These are phyloP conservation scores for Xeromyces bisporus DNA, from an alignment of 495 filamentous ascomycete genomes.

Conservation along the genomic window DNA sequence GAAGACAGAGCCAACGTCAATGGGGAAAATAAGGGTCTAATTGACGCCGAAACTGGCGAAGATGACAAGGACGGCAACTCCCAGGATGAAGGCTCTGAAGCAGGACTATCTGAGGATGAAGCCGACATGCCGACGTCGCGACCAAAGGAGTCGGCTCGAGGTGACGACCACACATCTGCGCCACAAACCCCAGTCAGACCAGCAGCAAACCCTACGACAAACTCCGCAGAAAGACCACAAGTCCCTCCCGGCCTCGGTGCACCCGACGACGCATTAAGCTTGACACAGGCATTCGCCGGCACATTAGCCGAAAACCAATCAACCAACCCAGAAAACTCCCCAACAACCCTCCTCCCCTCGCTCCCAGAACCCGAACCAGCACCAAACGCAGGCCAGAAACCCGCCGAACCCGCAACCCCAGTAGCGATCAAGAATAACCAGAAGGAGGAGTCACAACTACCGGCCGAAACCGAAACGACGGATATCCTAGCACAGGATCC, in stretches of 20 bases:
- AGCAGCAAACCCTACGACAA: constrained; percentile 8
- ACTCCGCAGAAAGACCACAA: constrained; percentile 20
- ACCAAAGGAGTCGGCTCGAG: constrained; percentile 24
- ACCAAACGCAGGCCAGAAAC: constrained; percentile 20
- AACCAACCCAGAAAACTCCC: constrained; percentile 19
- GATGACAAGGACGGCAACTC: constrained; percentile 19
- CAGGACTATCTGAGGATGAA: constrained; percentile 11
- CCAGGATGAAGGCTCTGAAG: constrained; percentile 15
- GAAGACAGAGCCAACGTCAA: constrained; percentile 24
- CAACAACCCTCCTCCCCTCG: constrained; percentile 26
- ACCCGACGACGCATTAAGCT: constrained; percentile 43
- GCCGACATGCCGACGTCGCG: constrained; percentile 10
- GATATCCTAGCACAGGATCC: constrained; percentile 17
- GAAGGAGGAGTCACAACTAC: constrained; percentile 18
- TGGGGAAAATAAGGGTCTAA: constrained; percentile 6
- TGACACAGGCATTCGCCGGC: constrained; percentile 86
- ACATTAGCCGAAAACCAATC: constrained; percentile 56
- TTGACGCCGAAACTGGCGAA: constrained; percentile 26
- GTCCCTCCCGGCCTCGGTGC: constrained; percentile 38
- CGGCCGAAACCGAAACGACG: constrained; percentile 10
- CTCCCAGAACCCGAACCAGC: constrained; percentile 38
- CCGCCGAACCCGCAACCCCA: constrained; percentile 32
- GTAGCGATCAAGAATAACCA: constrained; percentile 53
- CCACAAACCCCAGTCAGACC: constrained; percentile 20
- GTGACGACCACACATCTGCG: constrained; percentile 27